Evolutionary conservation across 345 rosid species (phyloP).

Genomic region (Alliaria petiolata): DNA sequence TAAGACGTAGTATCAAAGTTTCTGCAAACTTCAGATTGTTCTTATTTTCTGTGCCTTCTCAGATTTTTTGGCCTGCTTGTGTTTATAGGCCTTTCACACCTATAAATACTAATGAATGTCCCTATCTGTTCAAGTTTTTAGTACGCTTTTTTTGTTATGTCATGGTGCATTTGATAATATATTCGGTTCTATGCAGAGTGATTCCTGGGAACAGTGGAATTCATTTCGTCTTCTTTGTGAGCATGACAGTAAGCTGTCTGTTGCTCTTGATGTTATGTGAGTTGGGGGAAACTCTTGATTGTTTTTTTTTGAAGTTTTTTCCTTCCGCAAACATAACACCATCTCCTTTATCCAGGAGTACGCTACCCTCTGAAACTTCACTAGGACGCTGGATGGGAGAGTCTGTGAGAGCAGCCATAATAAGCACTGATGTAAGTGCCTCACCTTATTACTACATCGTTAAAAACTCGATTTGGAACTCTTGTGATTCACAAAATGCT

Average conservation of each 20-base stretch:
- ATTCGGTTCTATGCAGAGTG: constrained; percentile 45
- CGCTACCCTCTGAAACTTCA: constrained; percentile 69
- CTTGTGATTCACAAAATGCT: constrained; percentile 6
- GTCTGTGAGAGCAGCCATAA: constrained; percentile 76
- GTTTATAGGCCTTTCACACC: not conserved
- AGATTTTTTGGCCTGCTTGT: constrained; percentile 35
- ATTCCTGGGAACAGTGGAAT: constrained; percentile 97
- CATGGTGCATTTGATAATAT: not conserved
- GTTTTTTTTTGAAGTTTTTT: constrained; percentile 46
- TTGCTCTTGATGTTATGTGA: constrained; percentile 87
- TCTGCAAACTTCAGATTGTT: constrained; percentile 36
- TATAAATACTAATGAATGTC: constrained; percentile 41
- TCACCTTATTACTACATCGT: not conserved
- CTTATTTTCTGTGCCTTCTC: not conserved
- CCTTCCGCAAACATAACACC: constrained; percentile 4
- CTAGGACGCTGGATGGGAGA: constrained; percentile 97
- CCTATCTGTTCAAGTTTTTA: constrained; percentile 10
- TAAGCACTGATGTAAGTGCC: constrained; percentile 63
- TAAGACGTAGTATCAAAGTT: constrained; percentile 48
- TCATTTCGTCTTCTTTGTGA: constrained; percentile 89
- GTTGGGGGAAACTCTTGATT: constrained; percentile 33
- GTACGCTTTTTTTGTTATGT: constrained; percentile 12
- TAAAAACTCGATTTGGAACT: not conserved
- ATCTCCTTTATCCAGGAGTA: constrained; percentile 22
- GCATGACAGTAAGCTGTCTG: constrained; percentile 78